phyloP scores from a whole-genome alignment of 1,284 basidiomycete genomes.

The Leccinum subrobustum region DNA sequence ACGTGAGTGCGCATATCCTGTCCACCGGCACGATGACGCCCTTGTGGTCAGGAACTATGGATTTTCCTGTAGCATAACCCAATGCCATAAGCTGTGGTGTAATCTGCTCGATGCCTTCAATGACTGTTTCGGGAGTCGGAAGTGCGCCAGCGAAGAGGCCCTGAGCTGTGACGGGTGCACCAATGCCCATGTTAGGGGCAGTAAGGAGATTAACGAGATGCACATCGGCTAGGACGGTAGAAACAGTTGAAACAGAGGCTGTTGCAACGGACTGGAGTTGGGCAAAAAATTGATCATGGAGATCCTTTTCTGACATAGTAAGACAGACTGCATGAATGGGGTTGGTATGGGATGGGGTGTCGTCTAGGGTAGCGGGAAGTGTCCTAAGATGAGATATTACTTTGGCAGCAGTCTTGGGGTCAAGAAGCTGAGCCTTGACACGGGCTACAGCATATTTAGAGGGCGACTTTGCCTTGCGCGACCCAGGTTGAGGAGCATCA shows the following conservation, averaged over 20 bases:
- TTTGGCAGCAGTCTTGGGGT: conserved; percentile 65
- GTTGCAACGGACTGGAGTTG: conserved; percentile 44
- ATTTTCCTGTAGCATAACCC: conserved; percentile 70
- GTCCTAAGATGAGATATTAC: conserved; percentile 65
- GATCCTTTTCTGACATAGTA: conserved; percentile 57
- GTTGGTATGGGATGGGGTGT: conserved; percentile 12
- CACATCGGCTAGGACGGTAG: conserved; percentile 51
- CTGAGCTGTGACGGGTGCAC: conserved; percentile 50
- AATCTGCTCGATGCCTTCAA: conserved; percentile 64
- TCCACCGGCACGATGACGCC: conserved; percentile 72
- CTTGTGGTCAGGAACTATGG: conserved; percentile 65
- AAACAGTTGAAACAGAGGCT: conserved; percentile 50
- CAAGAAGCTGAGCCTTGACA: conserved; percentile 66
- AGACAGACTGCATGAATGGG: conserved; percentile 80
- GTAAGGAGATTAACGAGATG: conserved; percentile 56
- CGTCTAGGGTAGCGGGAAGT: conserved; percentile 40
- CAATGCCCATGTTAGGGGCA: conserved; percentile 58
- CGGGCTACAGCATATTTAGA: conserved; percentile 58
- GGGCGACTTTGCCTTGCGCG: conserved; percentile 37
- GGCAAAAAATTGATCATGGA: conserved; percentile 53
- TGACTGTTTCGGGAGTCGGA: conserved; percentile 68
- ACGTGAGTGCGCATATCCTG: conserved; percentile 75
- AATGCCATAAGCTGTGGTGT: conserved; percentile 76
- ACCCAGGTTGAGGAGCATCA: conserved; percentile 25
- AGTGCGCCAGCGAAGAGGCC: conserved; percentile 71